Evolutionary conservation across 2,329 filamentous ascomycete species (phyloP), one percentile per base, ranked within the genome.

Genomic region (Dothistroma septosporum): DNA sequence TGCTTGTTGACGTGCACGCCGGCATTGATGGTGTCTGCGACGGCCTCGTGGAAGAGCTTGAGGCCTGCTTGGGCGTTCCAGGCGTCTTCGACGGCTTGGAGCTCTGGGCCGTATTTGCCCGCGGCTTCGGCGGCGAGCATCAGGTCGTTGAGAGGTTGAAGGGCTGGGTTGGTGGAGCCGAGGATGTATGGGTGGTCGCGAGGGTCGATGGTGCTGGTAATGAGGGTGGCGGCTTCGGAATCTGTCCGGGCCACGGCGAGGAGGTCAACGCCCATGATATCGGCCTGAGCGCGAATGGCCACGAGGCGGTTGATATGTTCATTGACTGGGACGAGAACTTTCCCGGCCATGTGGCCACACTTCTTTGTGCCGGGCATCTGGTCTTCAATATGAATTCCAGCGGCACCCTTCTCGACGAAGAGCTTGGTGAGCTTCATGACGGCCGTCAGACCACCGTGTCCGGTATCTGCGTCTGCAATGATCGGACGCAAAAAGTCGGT

Each of bases 351-450:
- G 80, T 97, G 94, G 65, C 94, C 94, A 76, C 94, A 99, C 85
- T 99, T 99, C 86, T 99, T 99, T 54, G 94, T 97, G 58, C 94
- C 94, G 2, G 94, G 93, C 4, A 94, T 93, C 79, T 97, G 94
- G 76, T 99, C 94, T 79, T 99, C 94, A 69, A 99, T 97, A 79
- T 99, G 94, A 72, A 99, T 97, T 68, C 94, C 94, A 47, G 94
- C 94, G 50, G 94, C 94, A 70, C 94, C 94, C 77, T 92, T 92
- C 82, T 99, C 94, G 66, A 97, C 80, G 76, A 99, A 97, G 60
- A 97, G 85, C 83, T 97, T 97, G 66, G 94, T 97, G 70, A 99
- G 86, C 84, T 97, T 99, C 94, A 99, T 97, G 70, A 97, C 89
- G 59, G 94, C 94, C n/a, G 94, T 97, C 64, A 99, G 83, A 73